These are phyloP conservation scores for Echeveria elegans DNA, from an alignment of 164 flowering plant species.

Conservation along the genomic window DNA sequence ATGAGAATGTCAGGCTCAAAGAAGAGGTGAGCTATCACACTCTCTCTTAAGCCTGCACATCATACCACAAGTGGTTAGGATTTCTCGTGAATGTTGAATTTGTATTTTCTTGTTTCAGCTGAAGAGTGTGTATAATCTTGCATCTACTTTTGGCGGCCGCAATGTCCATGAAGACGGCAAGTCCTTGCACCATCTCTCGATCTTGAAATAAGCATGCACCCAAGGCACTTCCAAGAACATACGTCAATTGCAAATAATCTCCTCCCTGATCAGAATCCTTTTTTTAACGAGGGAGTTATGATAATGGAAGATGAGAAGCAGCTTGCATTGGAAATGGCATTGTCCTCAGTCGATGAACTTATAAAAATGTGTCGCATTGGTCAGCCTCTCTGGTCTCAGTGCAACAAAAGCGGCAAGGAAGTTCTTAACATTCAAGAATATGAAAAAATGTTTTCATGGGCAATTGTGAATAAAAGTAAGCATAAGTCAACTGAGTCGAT, in stretches of 20 bases:
- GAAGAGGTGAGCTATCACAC: too few relatives aligned
- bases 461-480: slow-evolving; percentile 23
- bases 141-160: slow-evolving; percentile 43
- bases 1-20: slow-evolving; percentile 83
- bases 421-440: slow-evolving; percentile 67
- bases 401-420: slow-evolving; percentile 28
- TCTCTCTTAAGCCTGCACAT: too few relatives aligned
- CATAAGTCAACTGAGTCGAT: slow-evolving; percentile 24
- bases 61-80: background rate
- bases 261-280: slow-evolving; percentile 18
- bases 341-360: slow-evolving; percentile 51
- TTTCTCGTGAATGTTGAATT: background rate
- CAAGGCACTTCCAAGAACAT: slow-evolving; percentile 51
- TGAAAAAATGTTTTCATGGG: slow-evolving; percentile 59
- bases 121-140: slow-evolving; percentile 53
- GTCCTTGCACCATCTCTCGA: slow-evolving; percentile 54
- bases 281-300: slow-evolving; percentile 19
- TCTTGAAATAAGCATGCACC: slow-evolving; percentile 58
- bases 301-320: slow-evolving; percentile 65
- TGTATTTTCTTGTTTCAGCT: slow-evolving; percentile 32
- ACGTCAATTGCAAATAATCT: too few relatives aligned
- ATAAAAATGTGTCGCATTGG: slow-evolving; percentile 47
- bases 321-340: slow-evolving; percentile 66
- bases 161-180: too few relatives aligned
- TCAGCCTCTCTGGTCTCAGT: slow-evolving; percentile 67